Conservation (phyloP, 2,329 filamentous ascomycete species). For the Neofusicoccum sp. region DNA sequence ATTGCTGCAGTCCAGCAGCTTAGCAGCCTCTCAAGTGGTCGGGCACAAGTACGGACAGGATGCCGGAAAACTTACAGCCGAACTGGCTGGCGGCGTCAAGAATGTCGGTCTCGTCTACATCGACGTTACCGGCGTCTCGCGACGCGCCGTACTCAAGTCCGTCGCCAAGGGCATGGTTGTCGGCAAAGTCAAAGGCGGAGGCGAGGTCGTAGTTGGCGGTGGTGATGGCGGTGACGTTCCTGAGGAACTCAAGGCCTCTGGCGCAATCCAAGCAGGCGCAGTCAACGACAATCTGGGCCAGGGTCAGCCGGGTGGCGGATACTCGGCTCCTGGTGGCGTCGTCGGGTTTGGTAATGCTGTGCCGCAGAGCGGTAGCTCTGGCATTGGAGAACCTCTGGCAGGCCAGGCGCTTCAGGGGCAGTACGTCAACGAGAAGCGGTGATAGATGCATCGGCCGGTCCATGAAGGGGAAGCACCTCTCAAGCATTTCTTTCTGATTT, state of each 20-base stretch:
- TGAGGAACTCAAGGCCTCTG: conserved; percentile 33
- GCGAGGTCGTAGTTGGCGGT: conserved; percentile 71
- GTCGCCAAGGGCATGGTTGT: conserved; percentile 95
- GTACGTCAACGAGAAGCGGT: conserved; percentile 16
- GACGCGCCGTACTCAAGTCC: conserved; percentile 85
- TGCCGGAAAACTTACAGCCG: conserved; percentile 72
- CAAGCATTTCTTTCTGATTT: background rate
- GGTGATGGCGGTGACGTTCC: conserved; percentile 53
- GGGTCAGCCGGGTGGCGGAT: conserved; percentile 25
- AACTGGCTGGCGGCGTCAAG: conserved; percentile 82
- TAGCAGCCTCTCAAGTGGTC: conserved; percentile 81
- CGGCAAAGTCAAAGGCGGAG: conserved; percentile 71
- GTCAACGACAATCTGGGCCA: conserved; percentile 32
- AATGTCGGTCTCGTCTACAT: conserved; percentile 98
- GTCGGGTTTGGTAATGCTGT: conserved; percentile 37
- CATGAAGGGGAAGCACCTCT: no score
- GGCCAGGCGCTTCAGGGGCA: conserved; percentile 13
- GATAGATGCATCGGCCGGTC: background rate
- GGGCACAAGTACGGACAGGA: conserved; percentile 86
- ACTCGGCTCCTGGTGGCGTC: conserved; percentile 26
- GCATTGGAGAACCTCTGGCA: conserved; percentile 35
- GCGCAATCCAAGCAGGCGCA: conserved; percentile 19
- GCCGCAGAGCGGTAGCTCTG: conserved; percentile 34
- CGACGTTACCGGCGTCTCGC: conserved; percentile 87
- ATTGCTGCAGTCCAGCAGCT: conserved; percentile 69